phyloP scores from a whole-genome alignment of 2,329 filamentous ascomycete genomes.

The Stagonosporopsis chrysanthemi region DNA sequence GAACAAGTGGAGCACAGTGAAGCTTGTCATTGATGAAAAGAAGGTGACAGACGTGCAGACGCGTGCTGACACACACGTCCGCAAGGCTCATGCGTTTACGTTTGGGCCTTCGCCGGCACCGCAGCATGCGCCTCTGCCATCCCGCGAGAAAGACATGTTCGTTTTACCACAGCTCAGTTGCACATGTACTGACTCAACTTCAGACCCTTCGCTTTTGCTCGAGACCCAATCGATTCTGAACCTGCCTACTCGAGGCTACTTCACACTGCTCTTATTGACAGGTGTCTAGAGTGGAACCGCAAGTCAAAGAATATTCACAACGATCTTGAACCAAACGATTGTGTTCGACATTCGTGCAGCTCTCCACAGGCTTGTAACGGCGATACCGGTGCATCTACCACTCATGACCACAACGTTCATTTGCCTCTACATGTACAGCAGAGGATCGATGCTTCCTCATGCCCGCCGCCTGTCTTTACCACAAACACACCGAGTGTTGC shows the following conservation, averaged over 20 bases:
- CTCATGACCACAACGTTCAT: background rate
- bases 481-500: background rate
- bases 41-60: background rate
- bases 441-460: background rate
- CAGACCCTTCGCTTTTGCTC: background rate
- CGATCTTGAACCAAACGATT: too few species aligned
- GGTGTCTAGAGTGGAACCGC: too few species aligned
- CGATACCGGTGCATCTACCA: background rate
- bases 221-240: background rate
- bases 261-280: too few species aligned
- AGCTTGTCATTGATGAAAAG: background rate
- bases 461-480: background rate
- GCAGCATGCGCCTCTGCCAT: background rate
- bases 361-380: background rate
- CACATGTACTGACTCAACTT: background rate
- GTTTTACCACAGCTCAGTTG: background rate
- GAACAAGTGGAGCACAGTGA: constrained; percentile 5
- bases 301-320: too few species aligned
- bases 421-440: background rate
- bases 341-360: background rate
- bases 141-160: background rate
- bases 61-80: background rate
- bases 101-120: background rate
- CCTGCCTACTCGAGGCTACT: too few species aligned
- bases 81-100: background rate